These are phyloP conservation scores for Clonostachys sp. DNA, from an alignment of 2,329 filamentous ascomycete genomes.

Conservation along the genomic window DNA sequence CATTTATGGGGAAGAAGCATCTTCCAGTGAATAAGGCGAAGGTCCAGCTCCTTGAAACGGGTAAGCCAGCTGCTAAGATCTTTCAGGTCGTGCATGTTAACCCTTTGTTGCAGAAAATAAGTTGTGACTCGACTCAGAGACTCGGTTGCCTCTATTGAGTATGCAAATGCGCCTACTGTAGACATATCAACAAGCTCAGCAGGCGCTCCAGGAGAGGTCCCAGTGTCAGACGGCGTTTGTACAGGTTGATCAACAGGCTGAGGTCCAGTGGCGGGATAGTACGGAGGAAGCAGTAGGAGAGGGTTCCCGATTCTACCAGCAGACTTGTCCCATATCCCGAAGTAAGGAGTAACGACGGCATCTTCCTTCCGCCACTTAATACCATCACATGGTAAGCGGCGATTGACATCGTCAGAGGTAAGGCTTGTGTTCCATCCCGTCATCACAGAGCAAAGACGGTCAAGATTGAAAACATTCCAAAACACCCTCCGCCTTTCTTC, in stretches of 20 bases:
- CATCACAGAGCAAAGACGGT: slow-evolving; percentile 16
- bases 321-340: slow-evolving; percentile 37
- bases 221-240: not conserved
- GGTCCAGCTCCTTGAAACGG: slow-evolving; percentile 41
- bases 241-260: slow-evolving; percentile 9
- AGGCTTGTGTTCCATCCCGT: slow-evolving; percentile 23
- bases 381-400: slow-evolving; percentile 28
- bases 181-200: slow-evolving; percentile 18
- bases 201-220: not conserved
- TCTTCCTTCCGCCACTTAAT: slow-evolving; percentile 31
- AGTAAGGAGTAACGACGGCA: slow-evolving; percentile 32
- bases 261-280: not conserved
- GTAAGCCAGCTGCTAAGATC: slow-evolving; percentile 36
- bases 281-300: slow-evolving; percentile 27
- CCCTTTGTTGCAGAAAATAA: slow-evolving; percentile 36
- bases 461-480: slow-evolving; percentile 23
- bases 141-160: slow-evolving; percentile 40
- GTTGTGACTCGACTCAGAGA: slow-evolving; percentile 36
- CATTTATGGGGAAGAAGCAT: slow-evolving; percentile 36
- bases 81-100: slow-evolving; percentile 29
- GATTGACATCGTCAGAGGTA: slow-evolving; percentile 20
- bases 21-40: slow-evolving; percentile 39
- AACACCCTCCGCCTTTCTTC: slow-evolving; percentile 23
- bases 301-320: slow-evolving; percentile 29
- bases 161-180: slow-evolving; percentile 38